These are phyloP conservation scores for Rhizophagus prolifer DNA, from an alignment of 192 early-diverging fungal species.

Conservation along the genomic window DNA sequence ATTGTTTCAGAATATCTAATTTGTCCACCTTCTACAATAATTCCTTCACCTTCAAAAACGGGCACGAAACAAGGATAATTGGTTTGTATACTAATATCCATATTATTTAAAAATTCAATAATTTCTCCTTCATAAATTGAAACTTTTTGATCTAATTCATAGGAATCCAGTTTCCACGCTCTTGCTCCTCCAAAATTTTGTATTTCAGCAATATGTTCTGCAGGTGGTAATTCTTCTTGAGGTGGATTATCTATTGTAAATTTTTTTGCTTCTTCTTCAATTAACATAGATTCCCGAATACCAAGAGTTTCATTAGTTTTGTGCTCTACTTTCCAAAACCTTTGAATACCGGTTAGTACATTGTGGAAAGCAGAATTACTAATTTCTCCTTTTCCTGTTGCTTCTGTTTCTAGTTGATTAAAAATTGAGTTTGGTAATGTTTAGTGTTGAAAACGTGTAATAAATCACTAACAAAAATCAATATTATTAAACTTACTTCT, in stretches of 20 bases:
- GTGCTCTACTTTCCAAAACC: too few relatives aligned
- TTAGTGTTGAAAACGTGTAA: too few relatives aligned
- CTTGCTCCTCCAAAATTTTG: conserved; percentile 1
- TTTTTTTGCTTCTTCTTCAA: background rate
- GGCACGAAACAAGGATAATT: conserved; percentile 29
- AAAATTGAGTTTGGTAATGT: too few relatives aligned
- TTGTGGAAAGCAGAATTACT: too few relatives aligned
- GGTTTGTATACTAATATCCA: conserved; percentile 9
- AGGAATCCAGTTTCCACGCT: background rate
- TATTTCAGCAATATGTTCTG: background rate
- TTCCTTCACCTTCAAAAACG: background rate
- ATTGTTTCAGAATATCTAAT: background rate
- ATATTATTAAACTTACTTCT: too few relatives aligned
- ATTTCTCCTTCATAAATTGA: background rate
- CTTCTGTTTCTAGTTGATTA: too few relatives aligned
- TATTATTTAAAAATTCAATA: background rate
- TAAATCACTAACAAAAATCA: too few relatives aligned
- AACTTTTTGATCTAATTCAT: background rate
- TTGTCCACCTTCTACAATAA: background rate
- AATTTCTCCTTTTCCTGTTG: too few relatives aligned
- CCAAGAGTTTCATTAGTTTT: too few relatives aligned
- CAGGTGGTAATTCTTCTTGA: background rate
- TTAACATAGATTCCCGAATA: too few relatives aligned
- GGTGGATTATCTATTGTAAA: conserved; percentile 5
- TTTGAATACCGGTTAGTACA: too few relatives aligned